A percentile compares a stretch with the other conserved stretches of the same genome.
Evolutionary conservation across 345 rosid species (phyloP).

Genomic region (Raphanus sativus): DNA sequence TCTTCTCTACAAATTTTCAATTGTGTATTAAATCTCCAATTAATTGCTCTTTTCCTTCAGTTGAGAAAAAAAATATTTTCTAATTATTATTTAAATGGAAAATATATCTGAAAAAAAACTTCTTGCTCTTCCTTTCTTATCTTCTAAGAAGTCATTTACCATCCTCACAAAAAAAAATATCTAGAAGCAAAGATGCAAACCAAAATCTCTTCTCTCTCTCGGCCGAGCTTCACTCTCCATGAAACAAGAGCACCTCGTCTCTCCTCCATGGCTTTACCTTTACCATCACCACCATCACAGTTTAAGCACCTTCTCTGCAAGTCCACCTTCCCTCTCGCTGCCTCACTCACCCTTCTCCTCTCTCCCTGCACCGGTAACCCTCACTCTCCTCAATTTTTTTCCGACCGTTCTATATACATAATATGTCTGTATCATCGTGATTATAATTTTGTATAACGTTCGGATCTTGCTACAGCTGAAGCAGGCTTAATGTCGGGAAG

Average conservation of each 20-base stretch:
- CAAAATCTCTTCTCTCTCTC: conserved; percentile 32
- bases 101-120: not conserved
- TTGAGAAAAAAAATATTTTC: not conserved
- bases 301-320: conserved; percentile 36
- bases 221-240: conserved; percentile 30
- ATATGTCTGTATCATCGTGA: not conserved
- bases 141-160: conserved; percentile 25
- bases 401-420: too few species aligned
- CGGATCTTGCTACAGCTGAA: conserved; percentile 51
- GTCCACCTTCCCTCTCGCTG: conserved; percentile 59
- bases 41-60: not conserved
- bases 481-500: conserved; percentile 84
- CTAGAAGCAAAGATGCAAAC: conserved; percentile 41
- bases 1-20: not conserved
- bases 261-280: conserved; percentile 37
- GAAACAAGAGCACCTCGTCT: conserved; percentile 32
- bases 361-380: conserved; percentile 63
- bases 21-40: not conserved
- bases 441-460: not conserved
- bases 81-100: not conserved
- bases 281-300: conserved; percentile 31
- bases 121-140: conserved; percentile 13
- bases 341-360: conserved; percentile 67
- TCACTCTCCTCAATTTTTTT: not conserved
- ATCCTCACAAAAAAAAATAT: conserved; percentile 39